phyloP scores from a whole-genome alignment of 1,284 basidiomycete species.

The Cutaneotrichosporon mucoides region DNA sequence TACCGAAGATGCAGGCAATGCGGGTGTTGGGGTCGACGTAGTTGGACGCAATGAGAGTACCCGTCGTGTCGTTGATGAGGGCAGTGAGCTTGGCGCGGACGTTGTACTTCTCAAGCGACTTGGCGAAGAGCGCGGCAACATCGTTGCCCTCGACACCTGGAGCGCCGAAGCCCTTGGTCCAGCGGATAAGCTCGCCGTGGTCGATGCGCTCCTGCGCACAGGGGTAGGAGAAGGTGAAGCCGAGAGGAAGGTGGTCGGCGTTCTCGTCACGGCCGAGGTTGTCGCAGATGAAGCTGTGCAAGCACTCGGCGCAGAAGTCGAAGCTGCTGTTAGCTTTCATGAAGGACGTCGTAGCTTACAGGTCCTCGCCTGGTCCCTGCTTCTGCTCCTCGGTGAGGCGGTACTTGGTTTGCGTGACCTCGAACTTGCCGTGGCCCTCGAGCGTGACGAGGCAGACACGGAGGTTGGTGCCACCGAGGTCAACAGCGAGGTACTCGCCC shows the following conservation, averaged over 20 bases:
- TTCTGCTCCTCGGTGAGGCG: conserved; percentile 97
- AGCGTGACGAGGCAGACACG: conserved; percentile 95
- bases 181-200: conserved; percentile 85
- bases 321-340: conserved; percentile 52
- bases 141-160: conserved; percentile 88
- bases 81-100: conserved; percentile 73
- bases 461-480: conserved; percentile 95
- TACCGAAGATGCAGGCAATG: conserved; percentile 96
- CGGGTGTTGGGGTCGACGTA: conserved; percentile 88
- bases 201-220: conserved; percentile 91
- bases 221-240: conserved; percentile 97
- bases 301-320: conserved; percentile 94
- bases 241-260: conserved; percentile 74
- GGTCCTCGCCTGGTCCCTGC: conserved; percentile 87
- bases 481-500: conserved; percentile 88
- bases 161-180: conserved; percentile 98
- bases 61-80: conserved; percentile 95
- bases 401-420: conserved; percentile 97
- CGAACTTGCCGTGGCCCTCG: conserved; percentile 88
- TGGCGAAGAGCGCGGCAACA: conserved; percentile 86
- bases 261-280: conserved; percentile 60
- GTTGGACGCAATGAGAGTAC: conserved; percentile 92
- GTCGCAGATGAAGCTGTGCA: conserved; percentile 78
- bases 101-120: conserved; percentile 65
- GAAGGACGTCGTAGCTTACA: conserved; percentile 46